Base-by-base conservation (phyloP, 1,284 basidiomycete genomes). In the Melampsora americana region DNA sequence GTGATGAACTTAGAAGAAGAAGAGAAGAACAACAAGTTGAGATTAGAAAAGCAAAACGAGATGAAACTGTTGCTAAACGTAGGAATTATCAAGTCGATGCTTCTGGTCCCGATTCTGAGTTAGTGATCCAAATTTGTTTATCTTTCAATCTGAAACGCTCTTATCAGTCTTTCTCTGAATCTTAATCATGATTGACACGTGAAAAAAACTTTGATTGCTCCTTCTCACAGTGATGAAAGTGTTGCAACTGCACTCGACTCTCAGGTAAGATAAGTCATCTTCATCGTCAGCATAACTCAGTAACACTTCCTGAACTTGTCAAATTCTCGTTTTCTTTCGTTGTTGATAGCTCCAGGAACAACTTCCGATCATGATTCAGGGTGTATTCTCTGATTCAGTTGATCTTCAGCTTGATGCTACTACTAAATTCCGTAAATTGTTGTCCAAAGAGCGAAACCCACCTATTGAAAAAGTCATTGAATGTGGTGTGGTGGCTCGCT, bases 381-480 rank as follows among this genome's bases (percentile, higher is more conserved):
- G 91, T 77, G 93, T 98, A 64, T 95, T 96, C 85, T 94, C 92
- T 71, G 90, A 94, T 79, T 90, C 95, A 83, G 86, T 90, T 62
- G 93, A 98, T 79, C 89, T 89, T 80, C 95, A 98, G 85, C 87
- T 97, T 78, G 94, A 97, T 83, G 91, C 94, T 80, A 98, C 95
- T 32, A 88, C 85, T 81, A 96, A 93, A 86, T 99, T 99, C 88
- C 90, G 96, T 82, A 99, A 99, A 83, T 77, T 79, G 64, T 89
- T 99, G 77, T 98, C 95, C 80, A 99, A 99, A 87, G 95, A 99
- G 86, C 95, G 95, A 87, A 99, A 98, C 84, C 95, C 95, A 50
- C 95, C 95, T n/a, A 99, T 99, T 83, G 96, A 99, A 84, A 90
- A 90, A 82, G 96, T 99, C 80, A 99, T 99, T 83, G 92, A 94